These are phyloP conservation scores for Aphanomyces cochlioides DNA, from an alignment of 352 stramenopile genomes.

Conservation along the genomic window DNA sequence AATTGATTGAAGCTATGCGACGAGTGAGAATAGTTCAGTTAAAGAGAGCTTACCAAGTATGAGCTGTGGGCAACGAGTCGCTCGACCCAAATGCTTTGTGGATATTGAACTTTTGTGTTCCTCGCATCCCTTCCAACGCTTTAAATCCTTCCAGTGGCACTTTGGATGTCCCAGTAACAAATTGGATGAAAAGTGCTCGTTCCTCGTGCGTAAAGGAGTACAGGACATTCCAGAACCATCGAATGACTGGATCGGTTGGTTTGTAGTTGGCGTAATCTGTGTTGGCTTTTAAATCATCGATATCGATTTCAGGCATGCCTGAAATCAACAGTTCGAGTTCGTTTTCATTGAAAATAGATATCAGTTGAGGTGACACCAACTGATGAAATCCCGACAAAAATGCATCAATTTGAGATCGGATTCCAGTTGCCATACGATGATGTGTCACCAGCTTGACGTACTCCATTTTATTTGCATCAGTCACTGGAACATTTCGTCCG, in stretches of 20 bases:
- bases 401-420: conserved; percentile 91
- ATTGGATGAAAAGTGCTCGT: conserved; percentile 89
- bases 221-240: conserved; percentile 93
- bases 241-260: conserved; percentile 83
- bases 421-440: conserved; percentile 98
- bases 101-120: conserved; percentile 99
- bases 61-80: conserved; percentile 85
- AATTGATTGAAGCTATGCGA: conserved; percentile 96
- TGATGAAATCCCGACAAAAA: conserved; percentile 91
- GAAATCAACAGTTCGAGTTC: conserved; percentile 92
- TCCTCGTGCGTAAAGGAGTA: conserved; percentile 90
- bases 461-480: conserved; percentile 92
- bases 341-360: conserved; percentile 93
- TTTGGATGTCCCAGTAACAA: conserved; percentile 90
- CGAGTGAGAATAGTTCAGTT: conserved; percentile 14
- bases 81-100: conserved; percentile 94
- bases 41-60: conserved; percentile 90
- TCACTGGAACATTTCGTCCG: conserved; percentile 81
- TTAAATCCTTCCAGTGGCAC: conserved; percentile 98
- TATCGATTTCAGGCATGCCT: conserved; percentile 92
- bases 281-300: conserved; percentile 91
- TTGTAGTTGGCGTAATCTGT: conserved; percentile 93
- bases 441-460: conserved; percentile 95
- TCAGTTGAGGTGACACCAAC: conserved; percentile 84
- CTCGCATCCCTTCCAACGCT: conserved; percentile 97